Base-by-base conservation (phyloP, 2,329 filamentous ascomycete species). In the Amylocarpus encephaloides region DNA sequence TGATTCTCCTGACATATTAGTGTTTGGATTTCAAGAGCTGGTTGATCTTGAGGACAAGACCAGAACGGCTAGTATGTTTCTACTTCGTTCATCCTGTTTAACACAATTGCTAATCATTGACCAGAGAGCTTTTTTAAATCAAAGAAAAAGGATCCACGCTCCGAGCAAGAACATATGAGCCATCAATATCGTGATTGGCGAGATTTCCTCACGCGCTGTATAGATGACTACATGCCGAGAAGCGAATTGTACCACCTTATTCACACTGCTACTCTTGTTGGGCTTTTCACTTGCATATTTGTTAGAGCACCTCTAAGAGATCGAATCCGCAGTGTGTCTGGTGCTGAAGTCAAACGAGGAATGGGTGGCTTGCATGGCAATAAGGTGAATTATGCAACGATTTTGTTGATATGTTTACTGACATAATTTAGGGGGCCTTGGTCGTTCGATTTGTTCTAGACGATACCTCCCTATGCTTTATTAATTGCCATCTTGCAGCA, bases 1-100 rank as follows among this genome's bases (percentile, higher is more conserved):
- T 54, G 79, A 85, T 35, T 82, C 86, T 6, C 89, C 93, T 0
- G 93, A 97, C 60, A 90, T 98, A 44, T 71, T 97, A 2, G 80
- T 97, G 1, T 98, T 98, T 73, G 92, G 91, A 1, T 98, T 98
- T 67, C 93, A 98, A 68, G 93, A 98, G 68, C 77, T 98, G n/a
- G 93, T 98, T 3, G 93, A 98, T 64, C 75, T 98, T 6, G 93
- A 98, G 67, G 88, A 98, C 70, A 97, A 97, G 72, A 94, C 91
- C 59, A 86, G 94, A 45, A 97, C 92, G 18, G 93, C 93, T n/a
- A 96, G 82, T 82, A 68, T 64, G 77, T 75, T 34, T 22, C 51
- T 46, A 32, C 32, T 40, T 29, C 13, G 22, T 35, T 46, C 7
- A 30, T 15, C 9, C 1, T 38, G 15, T 19, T 43, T 41, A 2